phyloP scores from a whole-genome alignment of 306 rosid species.

The Sophora flavescens region DNA sequence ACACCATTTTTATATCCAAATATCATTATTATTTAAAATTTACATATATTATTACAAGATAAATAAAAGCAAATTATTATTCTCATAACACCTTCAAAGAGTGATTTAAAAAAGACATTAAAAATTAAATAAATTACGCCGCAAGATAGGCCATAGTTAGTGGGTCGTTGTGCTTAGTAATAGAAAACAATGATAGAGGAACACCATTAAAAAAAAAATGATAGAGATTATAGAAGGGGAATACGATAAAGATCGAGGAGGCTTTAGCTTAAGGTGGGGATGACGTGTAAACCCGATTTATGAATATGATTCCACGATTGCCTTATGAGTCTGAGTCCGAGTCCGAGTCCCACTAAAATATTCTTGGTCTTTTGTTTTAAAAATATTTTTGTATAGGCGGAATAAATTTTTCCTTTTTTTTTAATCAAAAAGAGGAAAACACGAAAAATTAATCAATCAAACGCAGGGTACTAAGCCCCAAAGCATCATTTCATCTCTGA shows the following conservation, averaged over 20 bases:
- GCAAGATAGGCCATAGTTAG: constrained; percentile 40
- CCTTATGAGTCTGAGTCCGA: not conserved
- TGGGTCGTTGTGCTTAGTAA: constrained; percentile 31
- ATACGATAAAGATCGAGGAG: constrained; percentile 12
- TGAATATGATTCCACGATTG: not conserved
- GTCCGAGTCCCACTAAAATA: not conserved
- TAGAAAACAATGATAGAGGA: constrained; percentile 13
- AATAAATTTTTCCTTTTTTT: too few species aligned
- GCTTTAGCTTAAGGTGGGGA: constrained; percentile 27
- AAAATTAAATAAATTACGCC: constrained; percentile 34
- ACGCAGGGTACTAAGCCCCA: too few species aligned
- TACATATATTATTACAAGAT: too few species aligned
- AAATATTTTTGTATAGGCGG: too few species aligned
- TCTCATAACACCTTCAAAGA: not conserved
- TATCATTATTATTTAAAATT: too few species aligned
- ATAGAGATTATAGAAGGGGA: constrained; percentile 19
- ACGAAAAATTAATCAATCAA: too few species aligned
- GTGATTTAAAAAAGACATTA: not conserved
- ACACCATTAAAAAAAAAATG: too few species aligned
- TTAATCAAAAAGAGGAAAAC: too few species aligned
- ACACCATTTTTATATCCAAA: too few species aligned
- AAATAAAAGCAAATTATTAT: not conserved
- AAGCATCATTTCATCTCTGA: too few species aligned
- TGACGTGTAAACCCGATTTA: constrained; percentile 10
- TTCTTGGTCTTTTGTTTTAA: not conserved